Evolutionary conservation across 352 stramenopile genomes (phyloP).

Genomic region (Globisporangium abappressorium): DNA sequence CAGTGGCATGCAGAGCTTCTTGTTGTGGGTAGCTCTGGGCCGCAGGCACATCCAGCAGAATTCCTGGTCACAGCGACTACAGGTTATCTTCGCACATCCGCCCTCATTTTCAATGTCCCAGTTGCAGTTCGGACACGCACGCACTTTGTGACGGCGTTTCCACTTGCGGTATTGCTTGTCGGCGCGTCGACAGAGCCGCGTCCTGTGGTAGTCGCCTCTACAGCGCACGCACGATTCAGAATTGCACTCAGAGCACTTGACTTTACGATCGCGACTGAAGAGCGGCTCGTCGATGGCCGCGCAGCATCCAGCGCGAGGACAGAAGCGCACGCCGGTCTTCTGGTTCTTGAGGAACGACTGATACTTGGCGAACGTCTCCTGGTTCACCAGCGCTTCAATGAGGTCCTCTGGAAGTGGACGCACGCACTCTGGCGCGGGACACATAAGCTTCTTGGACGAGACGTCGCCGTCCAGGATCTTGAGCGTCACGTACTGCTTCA

Average conservation of each 20-base stretch:
- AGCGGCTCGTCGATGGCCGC: constrained; percentile 54
- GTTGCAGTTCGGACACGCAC: constrained; percentile 64
- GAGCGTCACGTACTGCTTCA: constrained; percentile 70
- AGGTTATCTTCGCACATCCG: constrained; percentile 47
- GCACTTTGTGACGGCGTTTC: constrained; percentile 71
- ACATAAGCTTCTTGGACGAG: constrained; percentile 70
- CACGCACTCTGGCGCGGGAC: constrained; percentile 54
- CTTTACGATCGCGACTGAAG: constrained; percentile 37
- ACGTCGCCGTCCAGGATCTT: constrained; percentile 79
- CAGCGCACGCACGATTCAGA: constrained; percentile 72
- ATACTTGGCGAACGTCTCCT: constrained; percentile 60
- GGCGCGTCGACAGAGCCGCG: constrained; percentile 50
- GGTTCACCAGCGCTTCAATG: constrained; percentile 49
- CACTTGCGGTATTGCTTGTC: constrained; percentile 68
- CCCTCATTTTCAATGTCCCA: constrained; percentile 80
- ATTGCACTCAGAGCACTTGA: constrained; percentile 43
- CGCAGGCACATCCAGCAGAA: too few relatives aligned
- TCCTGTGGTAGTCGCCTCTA: constrained; percentile 51
- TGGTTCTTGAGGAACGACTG: constrained; percentile 64
- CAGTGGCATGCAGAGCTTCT: too few relatives aligned
- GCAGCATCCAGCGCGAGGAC: constrained; percentile 60
- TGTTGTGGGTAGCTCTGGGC: too few relatives aligned
- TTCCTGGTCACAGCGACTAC: constrained; percentile 67
- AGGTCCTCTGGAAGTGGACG: constrained; percentile 45
- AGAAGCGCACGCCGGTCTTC: constrained; percentile 65